Percentiles rank a stretch among this genome's conserved stretches.
These are phyloP conservation scores for Saprolegnia parasitica DNA, from an alignment of 352 stramenopile species.

Conservation along the genomic window DNA sequence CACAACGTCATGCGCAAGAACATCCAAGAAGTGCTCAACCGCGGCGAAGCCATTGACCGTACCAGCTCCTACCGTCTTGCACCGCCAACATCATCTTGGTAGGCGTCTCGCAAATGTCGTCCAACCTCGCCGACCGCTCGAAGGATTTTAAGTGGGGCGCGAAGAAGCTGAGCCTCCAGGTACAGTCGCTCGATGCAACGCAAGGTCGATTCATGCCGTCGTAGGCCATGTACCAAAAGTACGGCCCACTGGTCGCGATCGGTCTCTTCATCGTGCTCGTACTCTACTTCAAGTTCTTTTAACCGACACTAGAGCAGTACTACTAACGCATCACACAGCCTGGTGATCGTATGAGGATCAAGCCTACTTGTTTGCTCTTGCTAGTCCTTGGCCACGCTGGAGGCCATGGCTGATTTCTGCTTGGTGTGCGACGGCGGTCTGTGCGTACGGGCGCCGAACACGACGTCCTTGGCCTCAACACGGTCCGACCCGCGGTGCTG, in stretches of 20 bases:
- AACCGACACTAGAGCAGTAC: constrained; percentile 32
- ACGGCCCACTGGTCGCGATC: constrained; percentile 75
- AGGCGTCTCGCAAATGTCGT: constrained; percentile 87
- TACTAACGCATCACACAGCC: neutral
- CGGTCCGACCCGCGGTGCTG: too few relatives aligned
- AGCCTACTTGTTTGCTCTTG: too few relatives aligned
- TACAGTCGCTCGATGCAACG: constrained; percentile 20
- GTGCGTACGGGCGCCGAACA: too few relatives aligned
- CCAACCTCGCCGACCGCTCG: constrained; percentile 88
- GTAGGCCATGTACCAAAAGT: constrained; percentile 80
- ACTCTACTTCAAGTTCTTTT: constrained; percentile 91
- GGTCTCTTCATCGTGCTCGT: constrained; percentile 79
- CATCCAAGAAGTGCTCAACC: constrained; percentile 93
- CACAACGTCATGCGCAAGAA: constrained; percentile 99
- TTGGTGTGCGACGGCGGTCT: too few relatives aligned
- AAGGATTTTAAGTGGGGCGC: constrained; percentile 98
- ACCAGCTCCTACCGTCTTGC: constrained; percentile 30
- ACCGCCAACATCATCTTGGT: constrained; percentile 5
- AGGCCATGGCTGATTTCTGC: too few relatives aligned
- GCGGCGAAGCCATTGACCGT: constrained; percentile 84
- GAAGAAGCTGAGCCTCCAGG: constrained; percentile 89
- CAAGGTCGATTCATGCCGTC: neutral
- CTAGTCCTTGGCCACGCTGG: too few relatives aligned
- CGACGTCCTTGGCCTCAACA: too few relatives aligned
- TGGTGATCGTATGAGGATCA: too few relatives aligned